Evolutionary conservation across 192 early-diverging fungal species (phyloP), one percentile per base, ranked within the genome.

Genomic region (Glomus cerebriforme): DNA sequence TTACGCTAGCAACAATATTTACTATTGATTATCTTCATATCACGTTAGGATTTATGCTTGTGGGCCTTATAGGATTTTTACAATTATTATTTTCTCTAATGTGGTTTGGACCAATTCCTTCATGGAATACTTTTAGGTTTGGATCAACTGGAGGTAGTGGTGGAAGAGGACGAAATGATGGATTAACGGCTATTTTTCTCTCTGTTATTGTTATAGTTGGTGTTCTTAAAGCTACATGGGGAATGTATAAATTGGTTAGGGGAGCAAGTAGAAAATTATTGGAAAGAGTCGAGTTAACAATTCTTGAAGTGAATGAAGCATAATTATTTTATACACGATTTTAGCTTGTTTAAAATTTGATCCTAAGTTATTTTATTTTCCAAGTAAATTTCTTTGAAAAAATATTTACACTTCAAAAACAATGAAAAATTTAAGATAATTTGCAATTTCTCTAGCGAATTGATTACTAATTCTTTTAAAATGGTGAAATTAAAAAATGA

Each of bases 51-150:
- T 80, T 82, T 24, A 70, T 82, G 67, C 82, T 86, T 80, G 85
- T 84, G 27, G 83, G 85, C 47, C 74, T 82, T 19, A 49, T 86
- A 68, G 85, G 85, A 63, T 86, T 86, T 32, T 7, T 86, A n/a
- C 85, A 86, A 73, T 37, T 84, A 22, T 64, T 84, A 19, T 29
- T 86, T 13, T 83, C 82, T 9, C 66, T 79, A 5, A 34, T 83
- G 26, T 86, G 83, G 85, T 77, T 82, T 75, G 83, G 85, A 0
- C 83, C 83, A 24, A 43, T 64, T 7, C 77, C 77, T 19, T 83
- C 82, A 27, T 82, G 80, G 7, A 81, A 80, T 24, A 70, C 80
- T 2, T 81, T 80, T 62, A 77, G 82, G 47, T 68, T 80, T 32
- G 79, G 83, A 1, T 73, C 77, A 2, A 79, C 80, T 37, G 83